Conservation (phyloP, 2,329 filamentous ascomycete species). For the Sclerotinia trifoliorum region DNA sequence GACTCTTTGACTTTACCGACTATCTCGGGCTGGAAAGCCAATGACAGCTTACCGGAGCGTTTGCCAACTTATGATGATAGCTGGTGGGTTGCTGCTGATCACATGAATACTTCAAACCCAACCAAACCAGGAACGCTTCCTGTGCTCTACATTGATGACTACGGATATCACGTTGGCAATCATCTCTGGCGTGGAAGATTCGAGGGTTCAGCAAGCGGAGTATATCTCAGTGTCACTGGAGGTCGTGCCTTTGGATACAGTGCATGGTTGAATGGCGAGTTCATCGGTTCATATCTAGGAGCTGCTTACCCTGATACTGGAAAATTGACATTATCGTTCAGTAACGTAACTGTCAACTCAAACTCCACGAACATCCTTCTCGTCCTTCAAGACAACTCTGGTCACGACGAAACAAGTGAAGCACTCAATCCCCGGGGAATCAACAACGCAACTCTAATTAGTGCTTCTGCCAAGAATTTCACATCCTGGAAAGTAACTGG, state of each 20-base stretch:
- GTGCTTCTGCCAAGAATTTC: slow-evolving; percentile 25
- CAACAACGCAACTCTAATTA: slow-evolving; percentile 50
- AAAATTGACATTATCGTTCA: slow-evolving; percentile 32
- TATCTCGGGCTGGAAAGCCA: slow-evolving; percentile 40
- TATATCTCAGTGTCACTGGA: slow-evolving; percentile 29
- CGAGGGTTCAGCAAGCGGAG: slow-evolving; percentile 33
- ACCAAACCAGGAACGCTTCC: slow-evolving; percentile 45
- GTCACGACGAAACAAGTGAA: slow-evolving; percentile 53
- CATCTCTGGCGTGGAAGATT: slow-evolving; percentile 45
- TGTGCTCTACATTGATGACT: slow-evolving; percentile 48
- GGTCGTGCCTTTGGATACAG: slow-evolving; percentile 25
- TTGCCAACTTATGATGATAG: slow-evolving; percentile 44
- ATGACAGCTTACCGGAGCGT: slow-evolving; percentile 47
- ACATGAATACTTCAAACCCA: slow-evolving; percentile 35
- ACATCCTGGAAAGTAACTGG: slow-evolving; percentile 56
- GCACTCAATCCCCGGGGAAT: slow-evolving; percentile 53
- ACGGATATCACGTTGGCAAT: slow-evolving; percentile 45
- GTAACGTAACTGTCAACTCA: slow-evolving; percentile 46
- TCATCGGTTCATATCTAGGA: slow-evolving; percentile 51
- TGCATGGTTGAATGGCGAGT: slow-evolving; percentile 51
- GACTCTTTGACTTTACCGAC: slow-evolving; percentile 27
- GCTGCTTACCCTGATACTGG: slow-evolving; percentile 42
- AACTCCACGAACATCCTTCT: slow-evolving; percentile 47
- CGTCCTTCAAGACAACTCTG: slow-evolving; percentile 57
- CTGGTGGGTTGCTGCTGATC: slow-evolving; percentile 18